Percentiles rank a stretch among this genome's conserved stretches.
Evolutionary conservation across 1,284 basidiomycete genomes (phyloP).

Genomic region (Puccinia polysora): DNA sequence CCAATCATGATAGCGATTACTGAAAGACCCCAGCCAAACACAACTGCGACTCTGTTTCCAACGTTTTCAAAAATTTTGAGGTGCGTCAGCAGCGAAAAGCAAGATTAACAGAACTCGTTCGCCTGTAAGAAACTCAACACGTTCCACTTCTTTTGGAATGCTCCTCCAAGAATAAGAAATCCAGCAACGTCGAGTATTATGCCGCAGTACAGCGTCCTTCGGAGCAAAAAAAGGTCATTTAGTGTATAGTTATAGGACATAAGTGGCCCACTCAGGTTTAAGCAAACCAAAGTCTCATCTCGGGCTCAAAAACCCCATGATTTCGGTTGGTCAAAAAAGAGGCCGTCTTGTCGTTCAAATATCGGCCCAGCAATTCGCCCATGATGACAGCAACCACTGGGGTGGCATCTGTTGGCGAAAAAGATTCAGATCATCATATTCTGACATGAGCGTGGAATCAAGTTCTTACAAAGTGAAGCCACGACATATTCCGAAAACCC

Average conservation of each 20-base stretch:
- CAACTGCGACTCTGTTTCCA: slow-evolving; percentile 53
- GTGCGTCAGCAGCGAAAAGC: background rate
- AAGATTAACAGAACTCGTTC: background rate
- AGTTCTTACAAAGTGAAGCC: slow-evolving; percentile 64
- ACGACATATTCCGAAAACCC: slow-evolving; percentile 61
- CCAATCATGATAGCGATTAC: slow-evolving; percentile 44
- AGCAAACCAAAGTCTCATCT: slow-evolving; percentile 63
- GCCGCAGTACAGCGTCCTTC: slow-evolving; percentile 64
- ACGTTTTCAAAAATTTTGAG: too few relatives aligned
- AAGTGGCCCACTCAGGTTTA: background rate
- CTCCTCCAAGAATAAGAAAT: slow-evolving; percentile 56
- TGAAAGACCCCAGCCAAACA: slow-evolving; percentile 51
- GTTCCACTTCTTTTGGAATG: slow-evolving; percentile 9
- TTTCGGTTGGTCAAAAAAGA: slow-evolving; percentile 61
- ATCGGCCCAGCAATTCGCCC: slow-evolving; percentile 66
- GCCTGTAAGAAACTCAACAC: background rate
- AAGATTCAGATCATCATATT: background rate
- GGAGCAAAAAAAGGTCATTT: background rate
- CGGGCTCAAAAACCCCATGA: slow-evolving; percentile 67
- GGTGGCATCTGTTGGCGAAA: slow-evolving; percentile 47
- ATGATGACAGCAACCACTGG: slow-evolving; percentile 60
- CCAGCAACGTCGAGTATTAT: slow-evolving; percentile 56
- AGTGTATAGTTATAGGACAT: background rate
- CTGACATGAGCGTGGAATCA: background rate
- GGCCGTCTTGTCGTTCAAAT: slow-evolving; percentile 65